These are phyloP conservation scores for Dictyophora rubrovolvata DNA, from an alignment of 768 basidiomycete genomes.

Conservation along the genomic window DNA sequence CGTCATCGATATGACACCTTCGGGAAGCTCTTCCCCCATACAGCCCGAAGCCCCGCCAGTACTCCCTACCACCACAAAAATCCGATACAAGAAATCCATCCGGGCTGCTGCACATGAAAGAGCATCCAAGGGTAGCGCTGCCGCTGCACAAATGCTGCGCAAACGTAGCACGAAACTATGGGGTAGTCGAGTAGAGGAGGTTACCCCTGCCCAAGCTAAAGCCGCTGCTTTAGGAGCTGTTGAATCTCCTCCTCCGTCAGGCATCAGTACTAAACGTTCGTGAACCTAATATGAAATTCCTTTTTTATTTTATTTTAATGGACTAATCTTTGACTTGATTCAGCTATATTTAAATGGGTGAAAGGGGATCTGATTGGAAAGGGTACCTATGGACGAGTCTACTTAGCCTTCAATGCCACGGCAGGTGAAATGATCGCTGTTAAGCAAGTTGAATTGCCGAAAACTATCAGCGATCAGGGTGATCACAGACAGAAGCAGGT, in stretches of 20 bases:
- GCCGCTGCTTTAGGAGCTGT: slow-evolving; percentile 29
- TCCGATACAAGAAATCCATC: slow-evolving; percentile 80
- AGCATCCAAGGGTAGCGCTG: slow-evolving; percentile 53
- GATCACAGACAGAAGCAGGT: slow-evolving; percentile 77
- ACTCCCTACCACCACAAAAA: slow-evolving; percentile 29
- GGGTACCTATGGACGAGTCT: slow-evolving; percentile 94
- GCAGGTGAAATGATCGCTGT: slow-evolving; percentile 99
- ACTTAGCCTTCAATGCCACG: slow-evolving; percentile 89
- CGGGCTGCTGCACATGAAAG: slow-evolving; percentile 85
- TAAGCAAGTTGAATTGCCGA: slow-evolving; percentile 95
- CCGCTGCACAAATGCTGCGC: slow-evolving; percentile 44
- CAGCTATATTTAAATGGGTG: slow-evolving; percentile 95
- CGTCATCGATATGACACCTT: slow-evolving; percentile 70
- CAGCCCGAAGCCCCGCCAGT: slow-evolving; percentile 39
- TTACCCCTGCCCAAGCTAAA: slow-evolving; percentile 64
- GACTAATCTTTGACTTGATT: slow-evolving; percentile 15
- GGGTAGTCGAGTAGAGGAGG: slow-evolving; percentile 89
- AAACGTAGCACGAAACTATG: slow-evolving; percentile 92
- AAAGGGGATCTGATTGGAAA: slow-evolving; percentile 96
- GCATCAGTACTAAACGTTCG: slow-evolving; percentile 57
- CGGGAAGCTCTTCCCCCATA: slow-evolving; percentile 72
- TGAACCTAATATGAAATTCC: slow-evolving; percentile 13
- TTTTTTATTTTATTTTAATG: not conserved
- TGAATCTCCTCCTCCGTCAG: slow-evolving; percentile 47
- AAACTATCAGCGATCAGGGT: slow-evolving; percentile 82